Base-by-base conservation (phyloP, 2,329 filamentous ascomycete species). In the Rhinocladiella similis region DNA sequence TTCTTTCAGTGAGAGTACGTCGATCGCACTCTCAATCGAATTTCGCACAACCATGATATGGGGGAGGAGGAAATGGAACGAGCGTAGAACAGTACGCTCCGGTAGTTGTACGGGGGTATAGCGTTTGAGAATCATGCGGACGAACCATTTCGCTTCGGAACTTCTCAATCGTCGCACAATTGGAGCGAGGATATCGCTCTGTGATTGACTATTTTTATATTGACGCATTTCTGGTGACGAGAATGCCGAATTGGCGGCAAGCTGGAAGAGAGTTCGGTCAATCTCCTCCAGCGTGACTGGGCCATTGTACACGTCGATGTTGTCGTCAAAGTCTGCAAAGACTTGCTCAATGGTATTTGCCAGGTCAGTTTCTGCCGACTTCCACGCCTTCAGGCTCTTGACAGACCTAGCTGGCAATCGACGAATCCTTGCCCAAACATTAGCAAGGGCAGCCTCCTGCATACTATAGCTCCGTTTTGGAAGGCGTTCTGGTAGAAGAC, bases 131-230 rank as follows among this genome's bases (percentile, higher is more conserved):
- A 96, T 78, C 27, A 97, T 76, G 3, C 92, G 82, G 0, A 89
- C 89, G 10, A 96, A 79, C 92, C 92, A 97, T 73, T 96, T 96
- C 3, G 86, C 88, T 67, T 96, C 89, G 42, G 78, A 77, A 2
- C 89, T 83, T 45, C 77, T 77, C 9, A 91, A 68, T 6, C 83
- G 80, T 27, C 73, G 75, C 65, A 88, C 89, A 1, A 92, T 67
- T 0, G 69, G 68, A 18, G 77, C 76, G 1, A 93, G 70, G 3
- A 79, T 69, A 81, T 66, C 65, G 75, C 69, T 1, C 70, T 69
- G 3, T 70, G 69, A 18, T 70, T 64, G 43, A 71, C 65, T 33
- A n/a, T 41, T 41, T 19, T 41, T 5, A n/a, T 41, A 69, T 36
- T 67, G 67, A 66, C 81, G 79, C 52, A 91, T 75, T 14, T 78